A percentile compares a stretch with the other conserved stretches of the same genome.
Conservation (phyloP, 2,329 filamentous ascomycete genomes). For the Paracorniculantispora psalliotae region DNA sequence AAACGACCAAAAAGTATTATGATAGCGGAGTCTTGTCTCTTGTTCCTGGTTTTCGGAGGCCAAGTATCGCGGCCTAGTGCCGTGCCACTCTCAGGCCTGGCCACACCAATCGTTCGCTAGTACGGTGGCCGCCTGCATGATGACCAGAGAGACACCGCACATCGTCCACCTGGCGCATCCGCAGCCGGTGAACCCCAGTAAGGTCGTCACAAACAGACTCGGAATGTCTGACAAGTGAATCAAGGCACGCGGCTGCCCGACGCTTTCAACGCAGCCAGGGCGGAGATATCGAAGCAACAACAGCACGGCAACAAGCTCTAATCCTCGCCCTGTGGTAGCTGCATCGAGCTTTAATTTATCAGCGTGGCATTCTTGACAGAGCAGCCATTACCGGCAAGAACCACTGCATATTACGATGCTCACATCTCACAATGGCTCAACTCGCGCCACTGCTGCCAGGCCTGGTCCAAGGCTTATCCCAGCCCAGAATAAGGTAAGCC, state of each 20-base stretch:
- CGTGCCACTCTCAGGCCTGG: neutral
- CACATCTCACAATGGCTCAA: neutral
- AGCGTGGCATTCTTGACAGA: neutral
- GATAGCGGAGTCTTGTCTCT: slow-evolving; percentile 6
- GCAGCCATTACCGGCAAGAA: neutral
- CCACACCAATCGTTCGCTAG: neutral
- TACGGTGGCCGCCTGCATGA: neutral
- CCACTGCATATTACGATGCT: neutral
- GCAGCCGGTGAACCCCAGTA: neutral
- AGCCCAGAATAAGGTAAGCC: neutral
- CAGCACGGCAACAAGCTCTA: neutral
- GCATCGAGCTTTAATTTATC: neutral
- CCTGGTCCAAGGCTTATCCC: neutral
- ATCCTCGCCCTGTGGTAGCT: neutral
- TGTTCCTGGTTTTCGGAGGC: slow-evolving; percentile 5
- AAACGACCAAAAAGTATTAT: neutral
- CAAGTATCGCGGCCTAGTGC: slow-evolving; percentile 8
- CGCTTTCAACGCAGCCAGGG: neutral
- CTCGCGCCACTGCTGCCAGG: neutral
- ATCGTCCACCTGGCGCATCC: neutral
- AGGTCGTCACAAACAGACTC: neutral
- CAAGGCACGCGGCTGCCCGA: neutral
- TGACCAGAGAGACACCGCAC: neutral
- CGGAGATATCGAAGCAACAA: neutral
- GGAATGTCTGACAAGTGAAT: neutral